A percentile compares a stretch with the other conserved stretches of the same genome.
phyloP scores from a whole-genome alignment of 805 yeast genomes.

The Cephaloascus fragrans region DNA sequence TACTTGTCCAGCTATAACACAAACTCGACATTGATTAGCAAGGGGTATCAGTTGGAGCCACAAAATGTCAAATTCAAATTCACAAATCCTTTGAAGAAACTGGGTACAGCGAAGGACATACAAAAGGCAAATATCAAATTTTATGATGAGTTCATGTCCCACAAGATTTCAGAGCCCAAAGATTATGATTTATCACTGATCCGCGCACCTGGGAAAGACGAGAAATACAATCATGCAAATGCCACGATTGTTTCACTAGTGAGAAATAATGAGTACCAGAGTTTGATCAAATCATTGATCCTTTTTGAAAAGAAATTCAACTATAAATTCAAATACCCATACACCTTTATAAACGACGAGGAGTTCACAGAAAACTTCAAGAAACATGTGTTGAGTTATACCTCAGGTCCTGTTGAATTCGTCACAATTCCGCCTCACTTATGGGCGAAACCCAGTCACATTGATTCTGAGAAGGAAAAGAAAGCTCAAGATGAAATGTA shows the following conservation, averaged over 20 bases:
- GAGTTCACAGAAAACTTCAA: conserved; percentile 55
- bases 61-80: conserved; percentile 23
- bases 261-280: conserved; percentile 50
- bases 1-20: conserved; percentile 3
- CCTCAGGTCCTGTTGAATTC: conserved; percentile 22
- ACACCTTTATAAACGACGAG: conserved; percentile 67
- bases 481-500: conserved; percentile 28
- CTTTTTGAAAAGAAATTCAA: conserved; percentile 62
- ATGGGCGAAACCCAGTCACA: conserved; percentile 54
- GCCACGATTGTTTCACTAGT: conserved; percentile 72
- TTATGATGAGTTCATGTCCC: conserved; percentile 23
- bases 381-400: conserved; percentile 21
- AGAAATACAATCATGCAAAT: conserved; percentile 38
- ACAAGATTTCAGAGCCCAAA: conserved; percentile 39
- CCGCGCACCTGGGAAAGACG: conserved; percentile 5
- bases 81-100: conserved; percentile 15
- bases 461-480: conserved; percentile 35
- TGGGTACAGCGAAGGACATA: conserved; percentile 20
- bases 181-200: conserved; percentile 16
- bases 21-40: neutral
- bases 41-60: conserved; percentile 12
- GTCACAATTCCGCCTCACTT: conserved; percentile 28
- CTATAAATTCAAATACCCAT: conserved; percentile 65
- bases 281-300: conserved; percentile 40
- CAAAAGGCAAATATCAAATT: conserved; percentile 25